Base-by-base conservation (phyloP, 2,329 filamentous ascomycete genomes). In the Sphaerostilbella broomeana region DNA sequence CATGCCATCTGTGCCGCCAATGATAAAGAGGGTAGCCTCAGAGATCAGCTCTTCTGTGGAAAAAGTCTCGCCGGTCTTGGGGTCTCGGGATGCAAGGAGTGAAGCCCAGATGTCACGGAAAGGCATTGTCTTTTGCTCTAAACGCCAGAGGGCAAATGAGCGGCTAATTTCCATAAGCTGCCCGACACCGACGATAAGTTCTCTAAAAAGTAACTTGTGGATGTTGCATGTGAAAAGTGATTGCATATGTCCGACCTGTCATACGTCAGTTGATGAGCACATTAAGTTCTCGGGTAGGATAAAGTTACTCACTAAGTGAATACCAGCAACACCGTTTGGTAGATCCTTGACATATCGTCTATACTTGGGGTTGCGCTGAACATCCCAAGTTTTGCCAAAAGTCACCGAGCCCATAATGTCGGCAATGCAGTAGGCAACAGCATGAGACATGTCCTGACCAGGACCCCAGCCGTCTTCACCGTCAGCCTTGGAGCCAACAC, bases 361-460 rank as follows among this genome's bases (percentile, higher is more conserved):
- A n/a, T n/a, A n/a, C n/a, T 24, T 11, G 5, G 16, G 13, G 18
- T 33, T 20, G 16, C 24, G 30, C 18, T 42, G 40, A 17, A 25
- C 24, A 16, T 42, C 26, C 25, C 33, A 42, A 6, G 33, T 36
- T 16, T 20, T 35, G n/a, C 34, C 34, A 25, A 37, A 38, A 9
- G 40, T 38, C 13, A 42, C 20, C 7, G 24, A 42, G 16, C 40
- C 40, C 40, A 37, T 42, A 10, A 42, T 42, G 26, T 42, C 34
- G 19, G 40, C 26, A 21, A 42, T 42, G 28, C 34, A 37, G 17
- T n/a, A n/a, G n/a, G n/a, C n/a, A n/a, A 42, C 16, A 25, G 18
- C n/a, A 24, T 29, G 27, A 9, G 33, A 22, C 22, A 42, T 36
- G 26, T 42, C 33, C n/a, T 37, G 15, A n/a, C 20, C 17, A 6